Evolutionary conservation across 192 early-diverging fungal species (phyloP), one percentile per base, ranked within the genome.

Genomic region (Backusella westeae): DNA sequence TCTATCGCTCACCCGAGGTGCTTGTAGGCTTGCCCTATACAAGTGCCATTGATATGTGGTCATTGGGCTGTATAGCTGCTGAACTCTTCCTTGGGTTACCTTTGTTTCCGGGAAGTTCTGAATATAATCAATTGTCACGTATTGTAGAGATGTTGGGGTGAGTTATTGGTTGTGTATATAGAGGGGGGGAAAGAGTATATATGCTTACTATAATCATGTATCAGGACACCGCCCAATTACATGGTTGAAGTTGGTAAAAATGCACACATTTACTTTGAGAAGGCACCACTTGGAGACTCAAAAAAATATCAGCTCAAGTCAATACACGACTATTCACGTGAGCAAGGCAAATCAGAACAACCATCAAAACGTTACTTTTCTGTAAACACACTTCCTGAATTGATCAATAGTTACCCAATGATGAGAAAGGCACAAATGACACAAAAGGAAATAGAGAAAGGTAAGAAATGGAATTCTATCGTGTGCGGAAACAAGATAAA

Each of bases 21-120:
- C 85, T 99, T 15, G 88, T 99, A 17, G 98, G 97, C 7, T 82
- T 97, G 39, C 94, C 96, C 63, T 97, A 98, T 82, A 94, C 94
- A 39, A 91, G 91, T 34, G 89, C 92, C 38, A 99, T 99, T 63
- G 98, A 99, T 80, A 97, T 99, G 91, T 99, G 98, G 98, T 98
- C 96, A 29, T 82, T 98, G 15, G 98, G 98, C 0, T 99, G 98
- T 77, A 98, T 99, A 81, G 96, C 96, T 3, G 95, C 94, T 1
- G 98, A 99, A 83, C 85, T 99, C n/a, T 97, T 94, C 77, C 82
- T 98, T 4, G 98, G 98, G 0, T 84, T 97, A 3, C 98, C 98
- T 0, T 82, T 99, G 71, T 99, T 99, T 79, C 97, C 97, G 0
- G 98, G 98, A 26, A 89, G 91, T 17, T 96, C 94, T 65, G 97